Evolutionary conservation across 208 protist genomes (phyloP), one percentile per base, ranked within the genome.

Genomic region (Leishmania mexicana): DNA sequence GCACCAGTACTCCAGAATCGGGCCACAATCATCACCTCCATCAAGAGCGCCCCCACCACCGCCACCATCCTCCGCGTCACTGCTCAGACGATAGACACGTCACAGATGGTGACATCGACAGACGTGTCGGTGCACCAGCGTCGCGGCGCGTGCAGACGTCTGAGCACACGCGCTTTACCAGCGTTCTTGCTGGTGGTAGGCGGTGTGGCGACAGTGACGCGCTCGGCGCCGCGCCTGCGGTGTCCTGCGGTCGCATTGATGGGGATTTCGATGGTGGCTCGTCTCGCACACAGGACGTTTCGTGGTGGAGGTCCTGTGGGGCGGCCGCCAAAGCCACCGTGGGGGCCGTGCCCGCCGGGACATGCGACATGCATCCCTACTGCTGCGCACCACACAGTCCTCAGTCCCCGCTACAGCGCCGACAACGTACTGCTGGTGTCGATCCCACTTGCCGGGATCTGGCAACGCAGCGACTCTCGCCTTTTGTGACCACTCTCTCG

Each of bases 91-190:
- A 21, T 76, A 6, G 31, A 17, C 49, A 58, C 31, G 72, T 42
- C 11, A 15, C 31, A 24, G 17, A 35, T 15, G 31, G 51, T 13
- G 5, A 62, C 28, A 31, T 21, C 11, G n/a, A 21, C 45, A 35
- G 51, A 53, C 5, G 13, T n/a, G 8, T 19, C 51, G 24, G 5
- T 45, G 21, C 42, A 53, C 7, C 49, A 24, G 72, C 45, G 51
- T 24, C 60, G 47, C 60, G 68, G 78, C 78, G 83, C 5, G 78
- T 79, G 75, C 78, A 83, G 78, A 83, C 60, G 5, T 86, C 83
- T 8, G 83, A 79, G 74, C n/a, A 51, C 42, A 86, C 64, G 35
- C 72, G 78, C 40, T 86, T 86, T 38, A 77, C 60, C 10, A 65
- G 60, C 35, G 78, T 83, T 51, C 75, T 86, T 15, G 83, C 83